phyloP scores from a whole-genome alignment of 2,329 filamentous ascomycete species.

The Beauveria rudraprayagi region DNA sequence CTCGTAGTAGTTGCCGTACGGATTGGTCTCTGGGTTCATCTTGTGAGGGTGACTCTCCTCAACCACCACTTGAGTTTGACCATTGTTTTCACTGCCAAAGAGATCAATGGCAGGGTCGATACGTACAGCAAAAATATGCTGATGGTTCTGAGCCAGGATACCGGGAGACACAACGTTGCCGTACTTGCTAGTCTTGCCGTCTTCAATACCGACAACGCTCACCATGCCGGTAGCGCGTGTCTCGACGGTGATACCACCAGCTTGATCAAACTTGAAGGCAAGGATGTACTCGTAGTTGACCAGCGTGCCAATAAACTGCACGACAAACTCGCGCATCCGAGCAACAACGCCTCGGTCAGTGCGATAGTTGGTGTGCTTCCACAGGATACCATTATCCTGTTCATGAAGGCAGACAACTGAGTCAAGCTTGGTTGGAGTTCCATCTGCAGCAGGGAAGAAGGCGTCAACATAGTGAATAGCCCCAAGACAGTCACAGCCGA shows the following conservation, averaged over 20 bases:
- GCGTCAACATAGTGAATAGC: conserved; percentile 57
- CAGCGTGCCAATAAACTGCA: conserved; percentile 62
- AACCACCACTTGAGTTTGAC: conserved; percentile 40
- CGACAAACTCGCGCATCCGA: conserved; percentile 52
- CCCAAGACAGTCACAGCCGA: conserved; percentile 65
- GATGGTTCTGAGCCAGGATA: conserved; percentile 59
- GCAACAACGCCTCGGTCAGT: conserved; percentile 53
- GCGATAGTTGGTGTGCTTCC: conserved; percentile 66
- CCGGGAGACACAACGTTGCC: conserved; percentile 58
- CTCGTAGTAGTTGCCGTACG: conserved; percentile 53
- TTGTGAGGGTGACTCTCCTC: conserved; percentile 30
- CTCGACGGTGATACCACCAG: conserved; percentile 54
- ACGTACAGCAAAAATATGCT: conserved; percentile 59
- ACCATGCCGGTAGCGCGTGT: conserved; percentile 59
- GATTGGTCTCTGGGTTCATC: conserved; percentile 46
- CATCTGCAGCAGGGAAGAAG: conserved; percentile 43
- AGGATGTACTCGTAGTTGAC: conserved; percentile 62
- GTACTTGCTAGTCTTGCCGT: conserved; percentile 41
- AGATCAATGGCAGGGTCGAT: conserved; percentile 57
- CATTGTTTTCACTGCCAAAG: conserved; percentile 30
- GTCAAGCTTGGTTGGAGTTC: conserved; percentile 41
- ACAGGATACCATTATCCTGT: conserved; percentile 61
- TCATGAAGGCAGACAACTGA: conserved; percentile 63
- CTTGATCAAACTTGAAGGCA: conserved; percentile 49
- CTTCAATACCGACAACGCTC: conserved; percentile 51